Percentiles rank a stretch among this genome's conserved stretches.
Evolutionary conservation across 371 early-diverging fungal genomes (phyloP).

Genomic region (Mucor circinelloides): DNA sequence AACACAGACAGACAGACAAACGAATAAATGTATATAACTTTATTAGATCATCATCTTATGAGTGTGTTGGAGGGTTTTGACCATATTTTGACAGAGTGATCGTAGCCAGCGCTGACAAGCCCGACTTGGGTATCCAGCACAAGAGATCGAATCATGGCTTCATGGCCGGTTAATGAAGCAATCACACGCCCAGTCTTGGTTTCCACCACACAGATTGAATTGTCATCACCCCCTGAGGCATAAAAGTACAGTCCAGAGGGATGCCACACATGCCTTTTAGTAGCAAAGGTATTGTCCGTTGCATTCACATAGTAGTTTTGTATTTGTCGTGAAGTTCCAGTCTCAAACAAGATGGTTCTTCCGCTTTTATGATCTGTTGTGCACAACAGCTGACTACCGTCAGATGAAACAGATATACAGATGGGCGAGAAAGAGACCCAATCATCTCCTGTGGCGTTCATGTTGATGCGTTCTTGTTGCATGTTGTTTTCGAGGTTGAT

Average conservation of each 20-base stretch:
- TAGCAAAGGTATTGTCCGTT: slow-evolving; percentile 60
- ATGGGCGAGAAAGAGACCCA: slow-evolving; percentile 84
- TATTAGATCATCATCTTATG: slow-evolving; percentile 5
- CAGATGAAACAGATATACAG: slow-evolving; percentile 61
- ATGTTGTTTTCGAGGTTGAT: slow-evolving; percentile 46
- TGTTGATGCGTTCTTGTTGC: slow-evolving; percentile 52
- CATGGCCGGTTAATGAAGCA: slow-evolving; percentile 54
- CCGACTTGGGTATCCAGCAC: slow-evolving; percentile 32
- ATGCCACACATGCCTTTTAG: slow-evolving; percentile 65
- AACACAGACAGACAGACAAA: too few species aligned
- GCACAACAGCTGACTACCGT: slow-evolving; percentile 60
- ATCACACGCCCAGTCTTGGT: slow-evolving; percentile 58
- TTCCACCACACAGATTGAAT: slow-evolving; percentile 60
- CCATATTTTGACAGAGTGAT: slow-evolving; percentile 42
- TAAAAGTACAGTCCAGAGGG: slow-evolving; percentile 68
- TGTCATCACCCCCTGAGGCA: slow-evolving; percentile 67
- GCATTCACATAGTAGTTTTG: slow-evolving; percentile 70
- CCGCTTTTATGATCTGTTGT: slow-evolving; percentile 76
- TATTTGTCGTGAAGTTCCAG: slow-evolving; percentile 49
- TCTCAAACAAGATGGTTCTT: slow-evolving; percentile 67
- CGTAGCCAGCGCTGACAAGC: slow-evolving; percentile 41
- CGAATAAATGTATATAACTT: background rate
- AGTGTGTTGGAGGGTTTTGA: slow-evolving; percentile 11
- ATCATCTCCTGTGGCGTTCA: slow-evolving; percentile 80
- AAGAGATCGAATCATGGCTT: slow-evolving; percentile 49